Base-by-base conservation (phyloP, 768 basidiomycete species). In the Mycena epipterygia region DNA sequence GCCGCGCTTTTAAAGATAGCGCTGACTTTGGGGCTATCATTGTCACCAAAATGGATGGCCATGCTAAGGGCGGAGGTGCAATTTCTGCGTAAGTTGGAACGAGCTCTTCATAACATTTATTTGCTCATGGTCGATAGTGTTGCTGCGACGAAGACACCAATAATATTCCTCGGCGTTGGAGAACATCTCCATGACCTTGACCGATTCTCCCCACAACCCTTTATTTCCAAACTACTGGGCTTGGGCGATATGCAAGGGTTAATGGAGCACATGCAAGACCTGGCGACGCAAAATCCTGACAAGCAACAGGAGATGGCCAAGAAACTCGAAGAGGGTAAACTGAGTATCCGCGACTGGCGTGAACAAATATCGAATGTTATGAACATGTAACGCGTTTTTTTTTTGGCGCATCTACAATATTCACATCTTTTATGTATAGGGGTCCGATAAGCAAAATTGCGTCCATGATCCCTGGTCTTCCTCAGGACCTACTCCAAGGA, bases 31-130 rank as follows among this genome's bases (percentile, higher is more conserved):
- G 97, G 66, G 98, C 97, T 2, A 99, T 99, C 73, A 98, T 99
- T 68, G 98, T 99, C 19, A 99, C 98, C 14, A 99, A 99, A 83
- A 95, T 99, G 91, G 98, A 99, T 75, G 98, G 98, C 5, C 98
- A 99, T 76, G 98, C 98, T 1, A 99, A 98, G 79, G 98, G 98
- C 64, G 98, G 98, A 80, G 98, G 98, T 27, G 98, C 98, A 33
- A 99, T 99, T 69, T 99, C 98, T 51, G 97, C 97, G 97, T 98
- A 83, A 68, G 96, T 87, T 52, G 37, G 39, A 48, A 14, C 5
- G 5, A 14, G 9, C 46, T 46, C 8, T 48, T 7, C 25, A 25
- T 44, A n/a, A n/a, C 17, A 33, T 25, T 64, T 39, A 13, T 32
- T 37, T 41, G 33, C 64, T 73, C 58, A 72, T 65, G 64, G 2